These are phyloP conservation scores for Panaeolus papilionaceus DNA, from an alignment of 768 basidiomycete genomes.

Conservation along the genomic window DNA sequence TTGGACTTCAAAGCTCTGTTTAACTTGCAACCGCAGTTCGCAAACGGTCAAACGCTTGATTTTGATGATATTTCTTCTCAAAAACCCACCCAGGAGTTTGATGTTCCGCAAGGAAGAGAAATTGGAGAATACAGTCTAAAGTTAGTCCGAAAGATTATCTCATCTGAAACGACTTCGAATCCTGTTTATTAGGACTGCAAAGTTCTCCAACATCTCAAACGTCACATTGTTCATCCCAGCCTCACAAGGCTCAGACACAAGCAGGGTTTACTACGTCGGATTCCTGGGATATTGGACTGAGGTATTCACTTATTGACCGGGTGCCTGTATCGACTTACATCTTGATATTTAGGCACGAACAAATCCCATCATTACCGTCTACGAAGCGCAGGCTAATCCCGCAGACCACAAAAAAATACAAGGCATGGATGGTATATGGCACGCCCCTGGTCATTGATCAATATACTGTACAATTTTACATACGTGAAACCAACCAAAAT, in stretches of 20 bases:
- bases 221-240: constrained; percentile 85
- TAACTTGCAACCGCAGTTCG: constrained; percentile 55
- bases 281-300: constrained; percentile 85
- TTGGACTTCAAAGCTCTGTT: neutral
- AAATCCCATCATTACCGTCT: constrained; percentile 83
- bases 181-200: constrained; percentile 65
- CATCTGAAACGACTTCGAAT: too few species aligned
- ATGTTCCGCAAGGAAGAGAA: constrained; percentile 71
- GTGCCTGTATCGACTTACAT: constrained; percentile 12
- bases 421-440: constrained; percentile 71
- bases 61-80: constrained; percentile 74
- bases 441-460: constrained; percentile 44
- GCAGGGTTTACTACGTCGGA: constrained; percentile 83
- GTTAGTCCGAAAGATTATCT: constrained; percentile 40
- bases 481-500: constrained; percentile 2
- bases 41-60: constrained; percentile 80
- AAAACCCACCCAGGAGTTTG: constrained; percentile 74
- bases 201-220: constrained; percentile 83
- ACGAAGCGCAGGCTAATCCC: constrained; percentile 86
- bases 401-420: constrained; percentile 89
- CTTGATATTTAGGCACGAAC: constrained; percentile 64
- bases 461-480: constrained; percentile 14
- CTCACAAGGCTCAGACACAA: constrained; percentile 79
- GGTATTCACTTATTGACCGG: constrained; percentile 40
- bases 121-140: constrained; percentile 87